Evolutionary conservation across 768 basidiomycete species (phyloP).

Genomic region (Trametes cingulata): DNA sequence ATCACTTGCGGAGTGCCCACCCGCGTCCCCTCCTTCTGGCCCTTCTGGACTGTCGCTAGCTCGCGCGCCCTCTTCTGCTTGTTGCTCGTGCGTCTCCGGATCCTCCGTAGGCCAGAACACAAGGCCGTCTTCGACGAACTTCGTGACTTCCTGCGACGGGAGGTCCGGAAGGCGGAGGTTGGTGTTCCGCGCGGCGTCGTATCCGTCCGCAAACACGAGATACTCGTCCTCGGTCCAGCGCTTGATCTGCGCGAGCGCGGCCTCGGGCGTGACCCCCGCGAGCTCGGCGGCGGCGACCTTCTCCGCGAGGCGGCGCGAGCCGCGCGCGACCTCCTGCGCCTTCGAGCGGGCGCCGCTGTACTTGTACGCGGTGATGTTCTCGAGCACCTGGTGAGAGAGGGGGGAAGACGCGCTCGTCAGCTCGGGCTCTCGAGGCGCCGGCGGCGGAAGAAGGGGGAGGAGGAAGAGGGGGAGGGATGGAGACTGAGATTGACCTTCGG

Average conservation of each 20-base stretch:
- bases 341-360: conserved; percentile 43
- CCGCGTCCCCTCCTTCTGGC: background rate
- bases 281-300: conserved; percentile 21
- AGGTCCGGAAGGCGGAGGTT: conserved; percentile 47
- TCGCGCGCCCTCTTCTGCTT: background rate
- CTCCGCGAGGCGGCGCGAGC: conserved; percentile 26
- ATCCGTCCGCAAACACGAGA: conserved; percentile 33
- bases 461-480: background rate
- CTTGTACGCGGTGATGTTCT: conserved; percentile 43
- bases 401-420: conserved; percentile 3
- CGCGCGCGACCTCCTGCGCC: conserved; percentile 40
- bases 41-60: background rate
- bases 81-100: background rate
- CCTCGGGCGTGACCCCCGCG: conserved; percentile 14
- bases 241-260: conserved; percentile 28
- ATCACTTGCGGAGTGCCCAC: conserved; percentile 36
- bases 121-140: conserved; percentile 48
- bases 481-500: conserved; percentile 49
- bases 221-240: conserved; percentile 43
- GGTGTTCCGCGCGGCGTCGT: conserved; percentile 35
- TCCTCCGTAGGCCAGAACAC: conserved; percentile 35
- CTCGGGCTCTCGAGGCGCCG: conserved; percentile 2
- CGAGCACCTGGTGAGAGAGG: conserved; percentile 41
- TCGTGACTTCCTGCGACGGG: conserved; percentile 48
- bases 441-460: background rate